phyloP scores from a whole-genome alignment of 495 filamentous ascomycete genomes.

The Pseudoneurospora amorphoporcata region DNA sequence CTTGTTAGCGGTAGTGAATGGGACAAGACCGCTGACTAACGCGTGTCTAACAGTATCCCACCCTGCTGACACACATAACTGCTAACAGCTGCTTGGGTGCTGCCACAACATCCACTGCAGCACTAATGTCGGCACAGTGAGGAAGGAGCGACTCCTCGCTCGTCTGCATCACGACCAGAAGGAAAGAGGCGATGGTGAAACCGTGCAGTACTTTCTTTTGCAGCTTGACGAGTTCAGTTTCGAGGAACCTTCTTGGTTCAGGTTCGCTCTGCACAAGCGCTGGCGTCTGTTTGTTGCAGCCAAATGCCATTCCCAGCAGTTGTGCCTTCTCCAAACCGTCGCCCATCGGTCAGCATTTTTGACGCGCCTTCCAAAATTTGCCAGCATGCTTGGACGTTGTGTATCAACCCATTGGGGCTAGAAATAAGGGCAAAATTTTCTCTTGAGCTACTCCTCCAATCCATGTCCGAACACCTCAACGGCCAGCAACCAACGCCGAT shows the following conservation, averaged over 20 bases:
- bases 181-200: background rate
- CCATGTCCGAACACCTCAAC: conserved; percentile 9
- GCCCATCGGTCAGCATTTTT: background rate
- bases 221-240: background rate
- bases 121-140: background rate
- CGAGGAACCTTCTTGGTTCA: background rate
- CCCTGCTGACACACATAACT: background rate
- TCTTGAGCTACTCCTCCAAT: conserved; percentile 14
- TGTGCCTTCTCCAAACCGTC: background rate
- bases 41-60: background rate
- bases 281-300: background rate
- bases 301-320: background rate
- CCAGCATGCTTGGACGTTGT: conserved; percentile 18
- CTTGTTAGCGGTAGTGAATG: background rate
- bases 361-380: background rate
- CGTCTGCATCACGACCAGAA: background rate
- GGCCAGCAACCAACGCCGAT: conserved; percentile 8
- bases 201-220: background rate
- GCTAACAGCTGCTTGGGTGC: background rate
- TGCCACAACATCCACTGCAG: background rate
- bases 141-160: background rate
- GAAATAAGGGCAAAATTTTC: conserved; percentile 38
- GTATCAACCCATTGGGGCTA: conserved; percentile 35
- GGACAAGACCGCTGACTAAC: background rate
- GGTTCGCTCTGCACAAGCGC: background rate